Evolutionary conservation across 805 yeast genomes (phyloP), one percentile per base, ranked within the genome.

Genomic region (Cyberlindnera mycetangii): DNA sequence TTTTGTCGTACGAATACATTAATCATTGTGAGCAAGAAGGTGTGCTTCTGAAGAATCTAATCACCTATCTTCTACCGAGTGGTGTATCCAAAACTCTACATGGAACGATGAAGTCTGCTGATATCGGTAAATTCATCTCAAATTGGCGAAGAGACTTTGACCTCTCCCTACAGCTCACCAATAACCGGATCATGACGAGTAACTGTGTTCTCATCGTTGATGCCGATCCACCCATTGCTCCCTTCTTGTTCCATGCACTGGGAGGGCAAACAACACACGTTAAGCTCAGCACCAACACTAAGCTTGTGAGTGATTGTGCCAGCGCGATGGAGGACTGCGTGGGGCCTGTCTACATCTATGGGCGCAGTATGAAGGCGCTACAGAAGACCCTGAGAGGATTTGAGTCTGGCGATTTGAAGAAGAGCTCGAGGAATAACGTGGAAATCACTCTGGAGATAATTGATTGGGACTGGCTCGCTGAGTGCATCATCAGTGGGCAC

Each of bases 391-490:
- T 50, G 31, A 42, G 39, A 27, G 25, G 30, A 6, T 27, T 42
- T 7, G 48, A 38, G 7, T n/a, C 37, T 16, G 40, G 39, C 7
- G 24, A 33, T 10, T 16, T 42, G 7, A 44, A 30, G 30, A 44
- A 37, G 37, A 17, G 37, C 3, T 41, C 48, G 10, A 7, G 30
- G 11, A 16, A 21, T 4, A n/a, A 12, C 11, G 22, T 6, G 14
- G 17, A 19, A 3, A 22, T 42, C 28, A 24, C 40, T 21, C n/a
- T 31, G 34, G 56, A 64, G 52, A 32, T 74, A 4, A 65, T 79
- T 10, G 67, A 74, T 53, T 79, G 84, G 85, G 85, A 81, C 55
- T 81, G 86, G 86, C 68, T 79, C 1, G 83, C 79, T 1, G 85
- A 81, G 48, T 76, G 83, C 61, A 68, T 78, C 14, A 78, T 81